Conservation (phyloP, 352 stramenopile species). For the Phytophthora citricola region DNA sequence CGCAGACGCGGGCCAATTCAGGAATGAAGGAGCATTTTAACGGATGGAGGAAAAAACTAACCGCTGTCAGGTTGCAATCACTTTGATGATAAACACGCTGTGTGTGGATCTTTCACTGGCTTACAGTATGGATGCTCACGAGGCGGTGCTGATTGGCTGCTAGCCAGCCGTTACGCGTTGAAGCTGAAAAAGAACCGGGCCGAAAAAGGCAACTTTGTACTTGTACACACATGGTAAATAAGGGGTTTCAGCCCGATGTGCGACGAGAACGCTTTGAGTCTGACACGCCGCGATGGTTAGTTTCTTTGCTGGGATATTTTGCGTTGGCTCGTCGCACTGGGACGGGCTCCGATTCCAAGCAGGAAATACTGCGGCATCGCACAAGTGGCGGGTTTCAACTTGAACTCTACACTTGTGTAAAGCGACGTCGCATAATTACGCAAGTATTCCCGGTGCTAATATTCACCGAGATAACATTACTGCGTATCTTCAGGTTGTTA, state of each 20-base stretch:
- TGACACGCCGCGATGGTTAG: slow-evolving; percentile 10
- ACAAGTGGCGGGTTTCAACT: slow-evolving; percentile 6
- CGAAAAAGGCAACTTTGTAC: slow-evolving; percentile 22
- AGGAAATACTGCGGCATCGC: slow-evolving; percentile 8
- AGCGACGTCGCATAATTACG: slow-evolving; percentile 19
- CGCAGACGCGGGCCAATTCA: slow-evolving; percentile 29
- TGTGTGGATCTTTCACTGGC: slow-evolving; percentile 22
- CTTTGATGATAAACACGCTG: slow-evolving; percentile 20
- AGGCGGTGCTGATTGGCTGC: slow-evolving; percentile 32
- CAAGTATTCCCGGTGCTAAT: slow-evolving; percentile 23
- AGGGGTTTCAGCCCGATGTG: slow-evolving; percentile 21
- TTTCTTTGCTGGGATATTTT: slow-evolving; percentile 13
- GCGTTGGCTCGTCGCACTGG: slow-evolving; percentile 11
- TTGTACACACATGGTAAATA: slow-evolving; percentile 2
- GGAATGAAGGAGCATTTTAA: slow-evolving; percentile 36
- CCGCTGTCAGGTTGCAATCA: slow-evolving; percentile 19
- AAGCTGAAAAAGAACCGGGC: slow-evolving; percentile 34
- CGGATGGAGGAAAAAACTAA: slow-evolving; percentile 30
- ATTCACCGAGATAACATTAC: slow-evolving; percentile 20
- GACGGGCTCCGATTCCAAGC: slow-evolving; percentile 9
- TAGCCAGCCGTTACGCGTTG: slow-evolving; percentile 34
- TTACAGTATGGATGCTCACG: slow-evolving; percentile 15
- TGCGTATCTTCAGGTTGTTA: slow-evolving; percentile 13
- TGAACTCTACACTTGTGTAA: not conserved
- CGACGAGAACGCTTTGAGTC: slow-evolving; percentile 9